phyloP scores from a whole-genome alignment of 352 stramenopile genomes.

The Pythium oligandrum region DNA sequence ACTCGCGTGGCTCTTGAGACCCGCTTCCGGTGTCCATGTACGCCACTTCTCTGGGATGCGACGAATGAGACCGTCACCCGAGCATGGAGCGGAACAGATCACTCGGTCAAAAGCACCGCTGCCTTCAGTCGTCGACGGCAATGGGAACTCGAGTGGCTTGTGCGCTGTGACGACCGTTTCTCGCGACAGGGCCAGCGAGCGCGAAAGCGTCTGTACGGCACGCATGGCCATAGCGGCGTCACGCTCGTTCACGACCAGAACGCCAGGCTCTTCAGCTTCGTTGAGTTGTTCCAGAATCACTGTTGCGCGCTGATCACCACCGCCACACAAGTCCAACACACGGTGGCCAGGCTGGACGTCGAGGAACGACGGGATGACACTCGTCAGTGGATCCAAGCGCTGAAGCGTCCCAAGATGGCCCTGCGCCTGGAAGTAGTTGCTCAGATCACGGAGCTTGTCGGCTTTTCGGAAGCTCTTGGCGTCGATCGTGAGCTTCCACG shows the following conservation, averaged over 20 bases:
- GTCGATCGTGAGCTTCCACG: conserved; percentile 79
- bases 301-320: conserved; percentile 58
- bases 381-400: conserved; percentile 93
- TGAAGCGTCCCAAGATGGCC: conserved; percentile 87
- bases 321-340: conserved; percentile 66
- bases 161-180: conserved; percentile 62
- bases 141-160: conserved; percentile 71
- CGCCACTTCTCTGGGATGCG: conserved; percentile 80
- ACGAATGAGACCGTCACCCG: conserved; percentile 70
- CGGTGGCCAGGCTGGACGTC: conserved; percentile 78
- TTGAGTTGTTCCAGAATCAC: conserved; percentile 37
- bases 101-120: conserved; percentile 60
- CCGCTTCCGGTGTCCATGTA: conserved; percentile 55
- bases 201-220: conserved; percentile 46
- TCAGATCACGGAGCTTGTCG: conserved; percentile 82
- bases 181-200: conserved; percentile 44
- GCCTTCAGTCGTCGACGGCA: conserved; percentile 8
- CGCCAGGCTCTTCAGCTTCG: conserved; percentile 7
- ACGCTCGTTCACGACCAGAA: conserved; percentile 73
- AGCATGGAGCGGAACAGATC: conserved; percentile 72
- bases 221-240: conserved; percentile 43
- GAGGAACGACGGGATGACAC: conserved; percentile 94
- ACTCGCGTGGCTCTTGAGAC: conserved; percentile 42
- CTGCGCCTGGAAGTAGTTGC: conserved; percentile 91
- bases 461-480: conserved; percentile 86